phyloP scores from a whole-genome alignment of 768 basidiomycete species.

The Roridomyces roridus region DNA sequence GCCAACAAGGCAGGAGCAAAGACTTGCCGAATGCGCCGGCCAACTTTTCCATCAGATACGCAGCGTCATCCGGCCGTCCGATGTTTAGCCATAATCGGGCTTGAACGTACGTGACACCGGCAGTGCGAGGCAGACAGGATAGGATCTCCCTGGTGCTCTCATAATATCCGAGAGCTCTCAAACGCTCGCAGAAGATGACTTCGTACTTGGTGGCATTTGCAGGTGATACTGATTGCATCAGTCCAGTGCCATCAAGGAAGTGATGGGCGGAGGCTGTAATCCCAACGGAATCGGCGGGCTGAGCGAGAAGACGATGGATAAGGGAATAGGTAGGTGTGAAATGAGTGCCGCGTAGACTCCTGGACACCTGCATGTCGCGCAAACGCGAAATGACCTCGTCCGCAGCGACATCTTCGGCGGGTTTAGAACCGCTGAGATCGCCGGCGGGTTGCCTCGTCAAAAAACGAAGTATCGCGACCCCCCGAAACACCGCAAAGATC shows the following conservation, averaged over 20 bases:
- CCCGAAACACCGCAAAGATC: constrained; percentile 82
- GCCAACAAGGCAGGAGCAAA: constrained; percentile 17
- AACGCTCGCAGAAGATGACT: constrained; percentile 71
- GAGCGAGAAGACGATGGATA: constrained; percentile 64
- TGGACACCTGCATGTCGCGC: constrained; percentile 77
- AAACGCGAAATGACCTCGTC: constrained; percentile 74
- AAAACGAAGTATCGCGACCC: constrained; percentile 72
- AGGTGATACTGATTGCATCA: constrained; percentile 73
- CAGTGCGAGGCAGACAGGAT: constrained; percentile 80
- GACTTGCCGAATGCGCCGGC: constrained; percentile 76
- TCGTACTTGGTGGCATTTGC: constrained; percentile 73
- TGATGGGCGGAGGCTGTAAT: constrained; percentile 69
- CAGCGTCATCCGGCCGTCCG: constrained; percentile 77
- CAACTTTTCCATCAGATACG: constrained; percentile 72
- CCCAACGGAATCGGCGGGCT: constrained; percentile 52
- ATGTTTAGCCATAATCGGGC: constrained; percentile 70
- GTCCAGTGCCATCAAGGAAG: constrained; percentile 70
- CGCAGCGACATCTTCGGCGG: constrained; percentile 37
- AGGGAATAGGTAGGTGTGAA: constrained; percentile 65
- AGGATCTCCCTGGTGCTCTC: constrained; percentile 68
- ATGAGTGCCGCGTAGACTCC: constrained; percentile 42
- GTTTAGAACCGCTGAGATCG: constrained; percentile 30
- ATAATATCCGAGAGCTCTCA: constrained; percentile 68
- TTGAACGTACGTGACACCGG: constrained; percentile 76
- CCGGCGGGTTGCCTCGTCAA: constrained; percentile 64